Evolutionary conservation across 805 yeast genomes (phyloP).

Genomic region (Candida vaughaniae): DNA sequence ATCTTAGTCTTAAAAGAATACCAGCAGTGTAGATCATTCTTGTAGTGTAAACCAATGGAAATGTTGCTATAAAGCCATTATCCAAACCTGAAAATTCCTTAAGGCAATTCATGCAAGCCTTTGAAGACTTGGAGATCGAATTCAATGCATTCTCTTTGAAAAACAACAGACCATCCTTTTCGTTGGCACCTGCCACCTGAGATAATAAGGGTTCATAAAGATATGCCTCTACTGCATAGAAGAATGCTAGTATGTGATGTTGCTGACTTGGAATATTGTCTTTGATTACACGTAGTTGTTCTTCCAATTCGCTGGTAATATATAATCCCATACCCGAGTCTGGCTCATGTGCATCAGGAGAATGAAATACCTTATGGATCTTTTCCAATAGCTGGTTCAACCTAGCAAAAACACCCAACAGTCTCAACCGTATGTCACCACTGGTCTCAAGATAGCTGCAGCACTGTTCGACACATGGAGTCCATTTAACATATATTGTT

Average conservation of each 20-base stretch:
- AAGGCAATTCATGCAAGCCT: constrained; percentile 52
- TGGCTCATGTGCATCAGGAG: constrained; percentile 23
- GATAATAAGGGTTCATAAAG: constrained; percentile 55
- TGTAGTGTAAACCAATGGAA: constrained; percentile 58
- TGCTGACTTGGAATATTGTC: constrained; percentile 24
- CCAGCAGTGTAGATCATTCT: constrained; percentile 67
- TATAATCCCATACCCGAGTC: constrained; percentile 32
- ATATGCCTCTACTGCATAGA: constrained; percentile 64
- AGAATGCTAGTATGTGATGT: constrained; percentile 26
- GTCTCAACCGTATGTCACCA: constrained; percentile 28
- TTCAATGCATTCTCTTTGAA: constrained; percentile 31
- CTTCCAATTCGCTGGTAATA: constrained; percentile 50
- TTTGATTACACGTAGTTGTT: constrained; percentile 41
- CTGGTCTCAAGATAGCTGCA: constrained; percentile 46
- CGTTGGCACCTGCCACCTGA: constrained; percentile 16
- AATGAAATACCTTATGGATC: constrained; percentile 51
- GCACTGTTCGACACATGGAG: constrained; percentile 61
- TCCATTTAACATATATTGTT: constrained; percentile 61
- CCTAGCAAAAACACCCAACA: constrained; percentile 58
- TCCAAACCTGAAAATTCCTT: constrained; percentile 47
- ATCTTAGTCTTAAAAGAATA: constrained; percentile 56
- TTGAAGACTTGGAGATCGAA: constrained; percentile 51
- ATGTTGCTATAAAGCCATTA: constrained; percentile 47
- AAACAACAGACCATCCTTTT: constrained; percentile 12
- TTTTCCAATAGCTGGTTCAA: constrained; percentile 61